A percentile compares a stretch with the other conserved stretches of the same genome.
Evolutionary conservation across 352 stramenopile genomes (phyloP).

Genomic region (Elongisporangium anandrum): DNA sequence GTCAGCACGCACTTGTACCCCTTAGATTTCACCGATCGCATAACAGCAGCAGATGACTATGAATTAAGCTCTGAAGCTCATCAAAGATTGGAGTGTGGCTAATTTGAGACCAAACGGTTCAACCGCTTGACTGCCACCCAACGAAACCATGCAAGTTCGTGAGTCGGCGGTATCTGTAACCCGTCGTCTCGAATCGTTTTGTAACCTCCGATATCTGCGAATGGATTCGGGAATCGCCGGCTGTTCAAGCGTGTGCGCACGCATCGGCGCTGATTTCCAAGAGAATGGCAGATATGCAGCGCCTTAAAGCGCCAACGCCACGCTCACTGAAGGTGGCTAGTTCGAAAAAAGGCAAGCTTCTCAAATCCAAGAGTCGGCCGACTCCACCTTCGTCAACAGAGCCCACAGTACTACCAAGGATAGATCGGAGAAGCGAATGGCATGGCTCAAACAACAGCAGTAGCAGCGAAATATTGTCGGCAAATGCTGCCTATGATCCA

Average conservation of each 20-base stretch:
- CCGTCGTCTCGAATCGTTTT: slow-evolving; percentile 14
- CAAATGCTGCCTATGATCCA: neutral
- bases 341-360: slow-evolving; percentile 15
- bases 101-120: neutral
- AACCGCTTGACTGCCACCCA: neutral
- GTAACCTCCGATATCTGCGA: slow-evolving; percentile 17
- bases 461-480: slow-evolving; percentile 4
- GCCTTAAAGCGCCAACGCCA: slow-evolving; percentile 12
- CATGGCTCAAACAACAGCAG: slow-evolving; percentile 8
- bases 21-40: neutral
- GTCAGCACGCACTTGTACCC: slow-evolving; percentile 8
- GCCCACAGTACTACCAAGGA: slow-evolving; percentile 29
- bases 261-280: neutral
- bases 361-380: slow-evolving; percentile 23
- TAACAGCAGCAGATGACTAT: neutral
- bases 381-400: slow-evolving; percentile 4
- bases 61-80: neutral
- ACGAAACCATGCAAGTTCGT: neutral
- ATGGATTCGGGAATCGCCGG: slow-evolving; percentile 1
- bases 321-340: slow-evolving; percentile 15
- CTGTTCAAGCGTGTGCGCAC: neutral
- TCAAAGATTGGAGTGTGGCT: neutral
- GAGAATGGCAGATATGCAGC: slow-evolving; percentile 25
- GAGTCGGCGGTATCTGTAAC: neutral
- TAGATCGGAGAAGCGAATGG: slow-evolving; percentile 15